Conservation (phyloP, 495 filamentous ascomycete species). For the Cladorrhinum samala region DNA sequence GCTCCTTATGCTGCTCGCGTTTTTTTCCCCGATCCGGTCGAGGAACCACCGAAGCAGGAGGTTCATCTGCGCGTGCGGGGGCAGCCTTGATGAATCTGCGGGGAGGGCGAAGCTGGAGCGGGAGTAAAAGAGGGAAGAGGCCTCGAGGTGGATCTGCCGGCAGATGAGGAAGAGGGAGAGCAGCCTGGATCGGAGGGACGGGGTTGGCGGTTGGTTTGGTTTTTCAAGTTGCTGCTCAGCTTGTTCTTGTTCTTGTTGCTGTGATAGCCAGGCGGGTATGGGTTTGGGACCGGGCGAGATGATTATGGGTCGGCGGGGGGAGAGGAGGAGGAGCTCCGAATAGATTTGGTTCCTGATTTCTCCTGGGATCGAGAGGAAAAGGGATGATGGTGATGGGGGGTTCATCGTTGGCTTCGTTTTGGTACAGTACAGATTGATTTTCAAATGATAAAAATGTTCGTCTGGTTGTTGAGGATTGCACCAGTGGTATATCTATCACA, state of each 20-base stretch:
- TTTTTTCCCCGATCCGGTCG: slow-evolving; percentile 13
- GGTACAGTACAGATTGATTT: neutral
- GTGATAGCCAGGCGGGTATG: no score
- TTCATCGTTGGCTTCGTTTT: neutral
- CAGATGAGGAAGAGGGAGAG: slow-evolving; percentile 8
- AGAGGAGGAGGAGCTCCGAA: slow-evolving; percentile 7
- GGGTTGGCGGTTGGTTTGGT: neutral
- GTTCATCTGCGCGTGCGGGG: slow-evolving; percentile 13
- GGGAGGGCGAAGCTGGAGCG: slow-evolving; percentile 8
- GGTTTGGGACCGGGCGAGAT: neutral
- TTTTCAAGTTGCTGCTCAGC: no score
- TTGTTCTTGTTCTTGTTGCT: neutral
- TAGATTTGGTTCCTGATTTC: slow-evolving; percentile 21
- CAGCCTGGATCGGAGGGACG: slow-evolving; percentile 7
- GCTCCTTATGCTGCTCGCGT: neutral
- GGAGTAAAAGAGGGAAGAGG: slow-evolving; percentile 15
- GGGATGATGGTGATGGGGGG: neutral
- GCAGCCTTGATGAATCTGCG: neutral
- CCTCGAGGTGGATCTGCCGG: slow-evolving; percentile 11
- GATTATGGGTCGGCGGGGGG: slow-evolving; percentile 3
- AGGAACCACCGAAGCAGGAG: slow-evolving; percentile 15
- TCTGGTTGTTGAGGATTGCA: no score
- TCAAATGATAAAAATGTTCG: no score
- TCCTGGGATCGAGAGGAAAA: slow-evolving; percentile 10
- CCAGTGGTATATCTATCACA: no score